Evolutionary conservation across 345 rosid genomes (phyloP).

Genomic region (Citrus cavaleriei): DNA sequence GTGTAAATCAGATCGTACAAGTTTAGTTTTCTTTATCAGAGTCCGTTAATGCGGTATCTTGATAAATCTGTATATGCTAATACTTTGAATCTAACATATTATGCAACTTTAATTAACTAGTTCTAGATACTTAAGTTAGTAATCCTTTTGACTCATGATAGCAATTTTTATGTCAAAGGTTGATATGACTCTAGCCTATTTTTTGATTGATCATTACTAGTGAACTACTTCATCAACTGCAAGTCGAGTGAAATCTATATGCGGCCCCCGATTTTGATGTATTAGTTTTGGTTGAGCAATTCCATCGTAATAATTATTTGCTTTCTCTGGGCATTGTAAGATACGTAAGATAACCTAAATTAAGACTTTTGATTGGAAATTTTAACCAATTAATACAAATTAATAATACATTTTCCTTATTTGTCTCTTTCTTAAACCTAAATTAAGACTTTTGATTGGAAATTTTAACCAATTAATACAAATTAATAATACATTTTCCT

Average conservation of each 20-base stretch:
- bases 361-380: background rate
- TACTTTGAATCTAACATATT: too few relatives aligned
- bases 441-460: background rate
- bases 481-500: background rate
- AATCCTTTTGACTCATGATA: background rate
- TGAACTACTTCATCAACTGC: slow-evolving; percentile 1
- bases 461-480: too few relatives aligned
- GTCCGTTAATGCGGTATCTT: background rate
- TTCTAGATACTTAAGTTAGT: background rate
- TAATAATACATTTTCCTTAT: background rate
- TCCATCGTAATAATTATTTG: slow-evolving; percentile 2
- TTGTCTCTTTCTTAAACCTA: background rate
- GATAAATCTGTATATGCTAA: background rate
- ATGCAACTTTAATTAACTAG: background rate
- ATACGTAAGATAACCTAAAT: slow-evolving; percentile 16
- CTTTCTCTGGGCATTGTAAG: slow-evolving; percentile 7
- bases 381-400: background rate
- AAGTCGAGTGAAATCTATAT: background rate
- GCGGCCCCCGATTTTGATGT: slow-evolving; percentile 22
- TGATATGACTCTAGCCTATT: background rate
- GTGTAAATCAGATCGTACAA: too few relatives aligned
- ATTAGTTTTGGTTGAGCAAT: slow-evolving; percentile 17
- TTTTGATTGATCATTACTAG: background rate
- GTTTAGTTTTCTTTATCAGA: background rate
- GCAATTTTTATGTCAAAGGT: background rate